Evolutionary conservation across 2,329 filamentous ascomycete species (phyloP).

Genomic region (Arthrocladium fulminans): DNA sequence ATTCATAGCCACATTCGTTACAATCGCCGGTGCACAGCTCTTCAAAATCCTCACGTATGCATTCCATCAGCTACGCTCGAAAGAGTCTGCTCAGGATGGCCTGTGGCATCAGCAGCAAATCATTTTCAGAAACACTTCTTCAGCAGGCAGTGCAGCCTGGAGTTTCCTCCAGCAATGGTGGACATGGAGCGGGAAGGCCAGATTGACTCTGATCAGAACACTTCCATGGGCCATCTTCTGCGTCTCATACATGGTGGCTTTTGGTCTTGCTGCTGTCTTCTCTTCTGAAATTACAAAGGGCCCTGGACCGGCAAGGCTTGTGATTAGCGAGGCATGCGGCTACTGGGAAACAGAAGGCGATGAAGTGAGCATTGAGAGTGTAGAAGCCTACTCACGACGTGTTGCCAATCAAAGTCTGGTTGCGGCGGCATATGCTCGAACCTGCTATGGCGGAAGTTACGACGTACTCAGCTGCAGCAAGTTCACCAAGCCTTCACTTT

Average conservation of each 20-base stretch:
- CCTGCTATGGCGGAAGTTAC: conserved; percentile 7
- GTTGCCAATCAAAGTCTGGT: conserved; percentile 7
- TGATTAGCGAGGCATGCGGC: conserved; percentile 25
- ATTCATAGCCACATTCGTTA: conserved; percentile 25
- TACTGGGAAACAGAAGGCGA: conserved; percentile 9
- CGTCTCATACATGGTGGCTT: conserved; percentile 19
- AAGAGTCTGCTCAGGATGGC: conserved; percentile 22
- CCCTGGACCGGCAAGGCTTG: conserved; percentile 26
- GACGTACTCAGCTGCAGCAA: conserved; percentile 4
- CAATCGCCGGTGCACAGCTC: conserved; percentile 22
- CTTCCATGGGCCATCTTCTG: conserved; percentile 23
- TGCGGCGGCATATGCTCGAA: conserved; percentile 7
- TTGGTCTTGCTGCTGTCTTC: conserved; percentile 26
- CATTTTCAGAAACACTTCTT: conserved; percentile 26
- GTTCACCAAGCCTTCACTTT: background rate
- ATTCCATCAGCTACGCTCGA: conserved; percentile 23
- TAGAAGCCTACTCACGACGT: conserved; percentile 11
- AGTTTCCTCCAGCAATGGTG: conserved; percentile 11
- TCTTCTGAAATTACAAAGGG: conserved; percentile 27
- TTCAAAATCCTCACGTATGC: conserved; percentile 26
- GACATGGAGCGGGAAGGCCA: conserved; percentile 2
- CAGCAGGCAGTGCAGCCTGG: conserved; percentile 13
- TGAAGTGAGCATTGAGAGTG: conserved; percentile 8
- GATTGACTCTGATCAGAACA: conserved; percentile 10
- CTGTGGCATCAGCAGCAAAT: conserved; percentile 28